Evolutionary conservation across 345 rosid species (phyloP).

Genomic region (Balakata baccata): DNA sequence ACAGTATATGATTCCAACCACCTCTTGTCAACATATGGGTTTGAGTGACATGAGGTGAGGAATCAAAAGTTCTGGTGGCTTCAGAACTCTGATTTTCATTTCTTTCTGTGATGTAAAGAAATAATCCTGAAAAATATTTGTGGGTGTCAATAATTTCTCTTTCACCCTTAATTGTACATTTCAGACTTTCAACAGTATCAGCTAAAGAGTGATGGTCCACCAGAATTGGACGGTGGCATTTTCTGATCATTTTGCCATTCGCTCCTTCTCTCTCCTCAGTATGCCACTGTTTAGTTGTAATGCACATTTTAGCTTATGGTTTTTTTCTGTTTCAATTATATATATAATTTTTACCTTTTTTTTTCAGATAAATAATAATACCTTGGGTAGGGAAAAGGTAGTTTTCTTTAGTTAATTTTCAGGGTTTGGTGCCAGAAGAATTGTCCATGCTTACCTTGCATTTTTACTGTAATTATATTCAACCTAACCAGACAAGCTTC

Average conservation of each 20-base stretch:
- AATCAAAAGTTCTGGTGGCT: too few species aligned
- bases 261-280: background rate
- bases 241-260: background rate
- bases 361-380: background rate
- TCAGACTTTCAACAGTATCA: background rate
- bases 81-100: too few species aligned
- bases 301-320: background rate
- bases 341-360: background rate
- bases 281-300: background rate
- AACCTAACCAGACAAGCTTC: background rate
- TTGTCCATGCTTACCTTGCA: background rate
- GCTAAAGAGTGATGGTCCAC: conserved; percentile 7
- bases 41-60: too few species aligned
- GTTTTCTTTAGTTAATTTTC: background rate
- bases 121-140: background rate
- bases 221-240: conserved; percentile 16
- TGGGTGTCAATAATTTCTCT: conserved; percentile 8
- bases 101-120: too few species aligned
- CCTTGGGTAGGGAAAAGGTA: background rate
- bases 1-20: too few species aligned
- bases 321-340: conserved; percentile 18
- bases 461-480: background rate
- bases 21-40: too few species aligned
- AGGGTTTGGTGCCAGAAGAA: background rate
- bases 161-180: background rate